These are phyloP conservation scores for Mycena leptocephala DNA, from an alignment of 768 basidiomycete species.

Conservation along the genomic window DNA sequence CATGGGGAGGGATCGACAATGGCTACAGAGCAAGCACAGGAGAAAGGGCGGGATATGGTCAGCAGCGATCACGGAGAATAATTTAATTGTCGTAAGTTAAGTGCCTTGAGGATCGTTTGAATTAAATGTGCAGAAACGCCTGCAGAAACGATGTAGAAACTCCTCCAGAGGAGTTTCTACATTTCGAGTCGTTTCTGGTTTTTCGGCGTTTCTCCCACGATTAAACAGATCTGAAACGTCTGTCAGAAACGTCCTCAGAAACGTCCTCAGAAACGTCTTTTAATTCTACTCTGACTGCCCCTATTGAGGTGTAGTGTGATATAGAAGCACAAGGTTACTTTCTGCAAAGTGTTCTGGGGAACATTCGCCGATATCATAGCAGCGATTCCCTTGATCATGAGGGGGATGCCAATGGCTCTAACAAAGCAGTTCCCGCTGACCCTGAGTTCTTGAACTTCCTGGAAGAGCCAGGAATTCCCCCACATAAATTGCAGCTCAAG, in stretches of 20 bases:
- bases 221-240: constrained; percentile 2
- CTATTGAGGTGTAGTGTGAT: neutral
- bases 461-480: too few species aligned
- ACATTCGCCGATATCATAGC: too few species aligned
- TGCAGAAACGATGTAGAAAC: neutral
- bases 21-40: neutral
- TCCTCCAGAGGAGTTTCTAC: constrained; percentile 2
- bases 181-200: neutral
- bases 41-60: neutral
- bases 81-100: neutral
- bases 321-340: too few species aligned
- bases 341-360: too few species aligned
- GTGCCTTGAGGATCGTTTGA: neutral
- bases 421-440: too few species aligned
- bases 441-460: too few species aligned
- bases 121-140: neutral
- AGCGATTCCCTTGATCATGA: too few species aligned
- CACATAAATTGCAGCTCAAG: too few species aligned
- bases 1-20: neutral
- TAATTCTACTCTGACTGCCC: constrained; percentile 4
- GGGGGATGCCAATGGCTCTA: too few species aligned
- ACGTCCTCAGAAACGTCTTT: neutral
- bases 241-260: neutral
- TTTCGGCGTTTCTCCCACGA: constrained; percentile 7
- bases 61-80: neutral